Percentiles rank a stretch among this genome's conserved stretches.
Conservation (phyloP, 1,139 yeast species). For the Suhomyces bokatorum region DNA sequence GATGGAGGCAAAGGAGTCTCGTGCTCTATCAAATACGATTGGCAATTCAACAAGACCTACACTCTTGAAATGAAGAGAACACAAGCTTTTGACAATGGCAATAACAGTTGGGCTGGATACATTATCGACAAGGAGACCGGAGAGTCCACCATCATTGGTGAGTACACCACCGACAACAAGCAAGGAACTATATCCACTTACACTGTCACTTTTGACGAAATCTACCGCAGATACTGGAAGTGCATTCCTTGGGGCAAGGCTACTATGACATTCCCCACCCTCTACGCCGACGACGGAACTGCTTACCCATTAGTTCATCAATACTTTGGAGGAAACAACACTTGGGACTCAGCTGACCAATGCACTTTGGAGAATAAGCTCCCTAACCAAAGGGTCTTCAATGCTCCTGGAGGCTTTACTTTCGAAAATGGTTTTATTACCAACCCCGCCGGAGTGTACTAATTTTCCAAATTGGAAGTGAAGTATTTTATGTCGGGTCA, state of each 20-base stretch:
- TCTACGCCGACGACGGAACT: neutral
- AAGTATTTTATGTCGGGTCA: too few relatives aligned
- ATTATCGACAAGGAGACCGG: conserved; percentile 3
- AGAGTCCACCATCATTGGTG: neutral
- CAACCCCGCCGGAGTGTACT: too few relatives aligned
- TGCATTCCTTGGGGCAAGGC: neutral
- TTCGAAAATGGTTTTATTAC: too few relatives aligned
- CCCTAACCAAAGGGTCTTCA: too few relatives aligned
- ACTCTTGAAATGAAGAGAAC: conserved; percentile 1
- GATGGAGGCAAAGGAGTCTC: conserved; percentile 7
- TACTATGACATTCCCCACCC: neutral
- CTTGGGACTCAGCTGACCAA: too few relatives aligned
- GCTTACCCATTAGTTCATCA: too few relatives aligned
- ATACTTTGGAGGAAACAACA: too few relatives aligned
- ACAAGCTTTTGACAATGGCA: neutral
- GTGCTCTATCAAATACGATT: conserved; percentile 4
- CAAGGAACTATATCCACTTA: neutral
- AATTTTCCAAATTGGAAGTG: too few relatives aligned
- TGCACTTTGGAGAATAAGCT: too few relatives aligned
- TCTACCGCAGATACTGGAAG: neutral
- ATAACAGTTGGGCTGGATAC: conserved; percentile 7
- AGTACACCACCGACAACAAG: neutral
- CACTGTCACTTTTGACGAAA: conserved; percentile 3
- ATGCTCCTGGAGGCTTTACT: too few relatives aligned
- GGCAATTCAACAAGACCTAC: conserved; percentile 8